Base-by-base conservation (phyloP, 1,284 basidiomycete genomes). In the Microbotryomycetes sp. region DNA sequence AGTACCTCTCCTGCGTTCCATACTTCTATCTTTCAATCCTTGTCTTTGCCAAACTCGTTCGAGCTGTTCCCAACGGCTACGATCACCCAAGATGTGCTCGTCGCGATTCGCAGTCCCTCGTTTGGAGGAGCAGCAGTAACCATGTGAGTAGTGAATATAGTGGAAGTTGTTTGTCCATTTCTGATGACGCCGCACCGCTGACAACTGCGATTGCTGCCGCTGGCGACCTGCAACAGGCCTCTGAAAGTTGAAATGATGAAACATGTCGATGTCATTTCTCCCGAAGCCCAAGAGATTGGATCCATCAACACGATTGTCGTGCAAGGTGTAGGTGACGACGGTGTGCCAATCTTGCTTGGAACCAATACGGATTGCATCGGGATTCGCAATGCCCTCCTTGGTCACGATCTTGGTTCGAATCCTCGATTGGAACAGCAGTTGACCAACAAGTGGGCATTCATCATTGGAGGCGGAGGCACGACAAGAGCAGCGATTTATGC, bases 111-210 rank as follows among this genome's bases (percentile, higher is more conserved):
- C 0, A 49, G 45, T 7, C 80, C 83, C 0, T 83, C 85, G 51
- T 97, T 97, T 76, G 93, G 92, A 19, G 96, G 96, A 2, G 93
- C 92, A 3, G 91, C 89, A 6, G 91, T 97, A 29, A 98, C 96
- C 3, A 94, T 96, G 67, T 50, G 16, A 7, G 48, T 53, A 23
- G 28, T 28, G 32, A 3, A 15, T 46, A 23, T 19, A 23, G 46
- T 47, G 46, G n/a, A 19, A 23, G n/a, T 23, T 19, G n/a, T 47
- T 47, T 23, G 46, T n/a, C 23, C 46, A 23, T 47, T 19, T 6
- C n/a, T 23, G n/a, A 23, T 6, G 46, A 23, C n/a, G 3, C 4
- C 16, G 4, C 23, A 3, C 3, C 49, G 49, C 49, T 26, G 23
- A 26, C 30, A 31, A 14, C 19, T 42, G 30, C 54, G 46, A n/a